These are phyloP conservation scores for Pythium biforme DNA, from an alignment of 352 stramenopile genomes.

Conservation along the genomic window DNA sequence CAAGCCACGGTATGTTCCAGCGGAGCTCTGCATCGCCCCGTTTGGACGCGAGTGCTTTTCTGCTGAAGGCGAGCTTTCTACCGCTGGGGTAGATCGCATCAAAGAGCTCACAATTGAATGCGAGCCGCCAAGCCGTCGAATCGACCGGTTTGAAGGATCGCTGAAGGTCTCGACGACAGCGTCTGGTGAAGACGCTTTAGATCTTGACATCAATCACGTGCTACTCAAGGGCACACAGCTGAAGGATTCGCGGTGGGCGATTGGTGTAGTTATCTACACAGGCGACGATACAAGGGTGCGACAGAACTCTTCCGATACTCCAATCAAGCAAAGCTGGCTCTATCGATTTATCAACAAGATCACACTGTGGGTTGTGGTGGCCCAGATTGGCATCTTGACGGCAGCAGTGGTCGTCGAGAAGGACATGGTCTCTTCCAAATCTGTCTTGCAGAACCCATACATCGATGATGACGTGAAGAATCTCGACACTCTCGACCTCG, in stretches of 20 bases:
- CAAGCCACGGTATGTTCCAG: conserved; percentile 70
- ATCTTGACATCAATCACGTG: conserved; percentile 66
- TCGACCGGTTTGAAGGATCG: conserved; percentile 84
- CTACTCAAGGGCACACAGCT: conserved; percentile 37
- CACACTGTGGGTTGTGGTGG: conserved; percentile 72
- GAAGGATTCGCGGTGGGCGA: conserved; percentile 12
- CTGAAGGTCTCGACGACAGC: conserved; percentile 31
- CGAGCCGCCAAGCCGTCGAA: conserved; percentile 49
- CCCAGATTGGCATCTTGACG: conserved; percentile 57
- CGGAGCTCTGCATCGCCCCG: conserved; percentile 30
- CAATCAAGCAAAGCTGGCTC: conserved; percentile 72
- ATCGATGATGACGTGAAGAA: conserved; percentile 32
- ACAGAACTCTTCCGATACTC: conserved; percentile 72
- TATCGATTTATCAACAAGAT: conserved; percentile 82
- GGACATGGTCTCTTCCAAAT: conserved; percentile 29
- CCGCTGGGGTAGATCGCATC: conserved; percentile 21
- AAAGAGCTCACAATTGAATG: conserved; percentile 33
- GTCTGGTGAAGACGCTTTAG: conserved; percentile 8
- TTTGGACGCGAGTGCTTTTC: conserved; percentile 27
- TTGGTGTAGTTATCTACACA: conserved; percentile 82
- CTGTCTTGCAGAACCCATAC: conserved; percentile 40
- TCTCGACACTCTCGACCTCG: conserved; percentile 6
- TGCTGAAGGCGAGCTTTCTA: conserved; percentile 28
- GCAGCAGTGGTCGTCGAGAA: conserved; percentile 49
- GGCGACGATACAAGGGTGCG: conserved; percentile 86